Evolutionary conservation across 139 green algal species (phyloP).

Genomic region (Micromonas commoda): DNA sequence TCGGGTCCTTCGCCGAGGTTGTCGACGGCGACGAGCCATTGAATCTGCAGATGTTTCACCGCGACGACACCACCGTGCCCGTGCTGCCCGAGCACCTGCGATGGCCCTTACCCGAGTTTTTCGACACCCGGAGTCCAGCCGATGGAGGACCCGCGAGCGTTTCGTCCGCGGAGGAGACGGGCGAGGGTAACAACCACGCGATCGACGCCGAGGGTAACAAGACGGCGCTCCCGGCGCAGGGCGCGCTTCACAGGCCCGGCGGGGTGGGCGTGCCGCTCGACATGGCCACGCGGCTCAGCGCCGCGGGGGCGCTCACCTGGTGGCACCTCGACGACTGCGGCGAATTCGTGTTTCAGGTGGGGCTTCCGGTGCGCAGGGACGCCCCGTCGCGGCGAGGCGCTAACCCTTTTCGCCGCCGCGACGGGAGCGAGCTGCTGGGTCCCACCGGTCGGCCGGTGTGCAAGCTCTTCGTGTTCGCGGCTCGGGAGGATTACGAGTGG

Average conservation of each 20-base stretch:
- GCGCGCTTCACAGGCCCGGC: not conserved
- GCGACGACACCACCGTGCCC: not conserved
- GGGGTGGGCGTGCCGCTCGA: constrained; percentile 4
- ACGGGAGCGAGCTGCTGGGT: constrained; percentile 8
- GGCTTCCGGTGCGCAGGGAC: not conserved
- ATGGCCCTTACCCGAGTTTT: constrained; percentile 18
- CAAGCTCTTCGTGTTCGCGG: constrained; percentile 36
- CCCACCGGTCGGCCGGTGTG: constrained; percentile 24
- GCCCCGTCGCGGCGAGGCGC: not conserved
- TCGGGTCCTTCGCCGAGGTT: constrained; percentile 16
- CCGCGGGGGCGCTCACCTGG: constrained; percentile 28
- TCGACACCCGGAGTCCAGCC: not conserved
- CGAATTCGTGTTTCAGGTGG: constrained; percentile 34
- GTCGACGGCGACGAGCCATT: not conserved
- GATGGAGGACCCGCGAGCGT: not conserved
- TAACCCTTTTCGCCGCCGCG: not conserved
- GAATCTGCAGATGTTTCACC: constrained; percentile 37
- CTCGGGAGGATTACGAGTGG: constrained; percentile 18
- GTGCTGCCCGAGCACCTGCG: not conserved
- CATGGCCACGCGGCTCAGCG: constrained; percentile 28
- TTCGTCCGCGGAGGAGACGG: no score
- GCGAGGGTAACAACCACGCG: not conserved
- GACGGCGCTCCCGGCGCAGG: not conserved
- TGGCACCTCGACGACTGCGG: constrained; percentile 38
- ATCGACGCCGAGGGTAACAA: no score